Evolutionary conservation across 2,329 filamentous ascomycete genomes (phyloP), one percentile per base, ranked within the genome.

Genomic region (Cercospora sojina): DNA sequence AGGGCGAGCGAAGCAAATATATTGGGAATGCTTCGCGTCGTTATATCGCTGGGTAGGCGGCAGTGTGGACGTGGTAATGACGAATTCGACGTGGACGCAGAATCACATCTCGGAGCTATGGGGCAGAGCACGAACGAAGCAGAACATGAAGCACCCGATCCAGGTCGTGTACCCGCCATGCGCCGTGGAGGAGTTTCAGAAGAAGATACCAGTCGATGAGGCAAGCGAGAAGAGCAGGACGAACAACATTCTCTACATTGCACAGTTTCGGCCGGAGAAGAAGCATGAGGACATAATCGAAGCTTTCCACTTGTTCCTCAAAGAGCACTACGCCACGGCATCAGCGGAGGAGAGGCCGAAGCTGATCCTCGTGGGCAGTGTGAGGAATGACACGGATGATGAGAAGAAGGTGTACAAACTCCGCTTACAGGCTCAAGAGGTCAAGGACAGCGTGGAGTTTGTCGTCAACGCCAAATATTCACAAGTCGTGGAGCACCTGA

Each of bases 221-320:
- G 85, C 84, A 55, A 92, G 86, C 77, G 92, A 95, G 76, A 83
- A 84, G 72, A 80, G 82, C 59, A 88, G 95, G 38, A 85, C 92
- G 70, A 88, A 88, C 49, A 86, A 88, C 47, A 80, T 99, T 13
- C 84, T 99, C 18, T 99, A 97, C 80, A 97, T 99, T 73, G 95
- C 94, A 2, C 95, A 99, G 78, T 99, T 99, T 78, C 90, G 95
- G 0, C 94, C 95, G 0, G 95, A 99, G 79, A 99, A 99, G 83
- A 97, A 97, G 78, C 95, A 99, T 80, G 84, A 89, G 41, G 86
- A 97, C 25, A 90, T 99, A 63, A 82, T 99, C 49, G 87, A 91
- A 72, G 88, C 95, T 0, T 99, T 97, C 75, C 87, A 92, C 32
- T 82, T 88, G 62, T 94, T 96, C 74, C 80, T 92, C 68, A 86